phyloP scores from a whole-genome alignment of 306 rosid genomes.

The Citrullus amarus region DNA sequence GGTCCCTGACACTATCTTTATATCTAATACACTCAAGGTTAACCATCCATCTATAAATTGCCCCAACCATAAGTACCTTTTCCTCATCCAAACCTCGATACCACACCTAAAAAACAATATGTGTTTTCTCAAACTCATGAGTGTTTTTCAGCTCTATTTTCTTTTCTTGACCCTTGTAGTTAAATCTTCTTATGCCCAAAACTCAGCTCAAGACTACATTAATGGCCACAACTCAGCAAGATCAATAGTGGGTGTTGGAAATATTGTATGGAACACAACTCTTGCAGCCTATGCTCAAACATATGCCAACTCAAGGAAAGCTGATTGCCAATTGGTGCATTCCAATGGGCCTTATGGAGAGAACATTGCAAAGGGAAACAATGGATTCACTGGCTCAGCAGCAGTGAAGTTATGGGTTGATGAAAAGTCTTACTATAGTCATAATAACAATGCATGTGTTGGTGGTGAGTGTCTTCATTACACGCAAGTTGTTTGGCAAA shows the following conservation, averaged over 20 bases:
- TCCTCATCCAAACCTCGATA: background rate
- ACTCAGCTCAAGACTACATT: background rate
- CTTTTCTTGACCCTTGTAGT: background rate
- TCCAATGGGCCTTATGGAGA: slow-evolving; percentile 10
- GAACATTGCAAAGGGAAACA: slow-evolving; percentile 16
- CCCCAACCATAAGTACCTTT: background rate
- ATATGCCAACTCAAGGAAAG: slow-evolving; percentile 6
- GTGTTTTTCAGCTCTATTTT: background rate
- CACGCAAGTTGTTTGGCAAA: slow-evolving; percentile 40
- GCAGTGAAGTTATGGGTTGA: slow-evolving; percentile 34
- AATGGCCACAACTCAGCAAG: slow-evolving; percentile 4
- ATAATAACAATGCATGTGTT: slow-evolving; percentile 27
- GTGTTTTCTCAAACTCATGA: background rate
- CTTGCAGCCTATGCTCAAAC: slow-evolving; percentile 14
- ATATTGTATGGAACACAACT: background rate
- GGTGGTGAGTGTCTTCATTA: slow-evolving; percentile 31
- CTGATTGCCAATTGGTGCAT: slow-evolving; percentile 17
- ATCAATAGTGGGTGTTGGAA: background rate
- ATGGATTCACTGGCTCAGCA: background rate
- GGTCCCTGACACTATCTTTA: background rate
- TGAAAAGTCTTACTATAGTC: slow-evolving; percentile 22
- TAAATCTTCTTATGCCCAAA: background rate
- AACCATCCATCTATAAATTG: background rate
- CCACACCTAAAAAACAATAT: background rate
- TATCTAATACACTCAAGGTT: background rate